Conservation (phyloP, 169 alveolate genomes). For the Plasmodium inui region DNA sequence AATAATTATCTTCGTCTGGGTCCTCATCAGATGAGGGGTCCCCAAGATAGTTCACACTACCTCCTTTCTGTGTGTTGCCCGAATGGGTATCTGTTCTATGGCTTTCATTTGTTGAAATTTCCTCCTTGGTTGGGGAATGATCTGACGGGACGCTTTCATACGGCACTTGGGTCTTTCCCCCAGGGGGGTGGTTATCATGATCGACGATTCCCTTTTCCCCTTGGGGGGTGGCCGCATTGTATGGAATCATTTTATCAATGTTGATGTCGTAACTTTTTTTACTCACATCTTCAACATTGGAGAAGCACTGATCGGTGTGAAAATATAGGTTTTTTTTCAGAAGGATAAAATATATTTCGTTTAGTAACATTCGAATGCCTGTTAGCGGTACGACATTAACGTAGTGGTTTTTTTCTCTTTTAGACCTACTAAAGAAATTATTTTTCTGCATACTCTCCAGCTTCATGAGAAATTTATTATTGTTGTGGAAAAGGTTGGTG, state of each 20-base stretch:
- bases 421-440: conserved; percentile 36
- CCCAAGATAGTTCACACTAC: neutral
- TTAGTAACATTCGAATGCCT: conserved; percentile 68
- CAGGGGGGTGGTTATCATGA: neutral
- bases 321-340: conserved; percentile 69
- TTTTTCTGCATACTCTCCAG: conserved; percentile 52
- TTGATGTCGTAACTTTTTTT: conserved; percentile 41
- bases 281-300: neutral
- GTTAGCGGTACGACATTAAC: conserved; percentile 74
- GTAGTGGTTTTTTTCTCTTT: conserved; percentile 52
- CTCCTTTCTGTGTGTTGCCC: neutral
- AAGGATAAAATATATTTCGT: conserved; percentile 71
- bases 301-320: conserved; percentile 36
- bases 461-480: conserved; percentile 62
- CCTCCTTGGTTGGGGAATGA: neutral
- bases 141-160: neutral
- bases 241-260: conserved; percentile 49
- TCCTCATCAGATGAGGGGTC: neutral
- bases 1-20: neutral
- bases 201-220: neutral
- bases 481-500: conserved; percentile 42
- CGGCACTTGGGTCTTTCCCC: neutral
- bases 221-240: neutral
- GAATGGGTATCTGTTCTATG: neutral
- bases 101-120: neutral